phyloP scores from a whole-genome alignment of 176 grass and related monocot species.

The Oryza longistaminata region DNA sequence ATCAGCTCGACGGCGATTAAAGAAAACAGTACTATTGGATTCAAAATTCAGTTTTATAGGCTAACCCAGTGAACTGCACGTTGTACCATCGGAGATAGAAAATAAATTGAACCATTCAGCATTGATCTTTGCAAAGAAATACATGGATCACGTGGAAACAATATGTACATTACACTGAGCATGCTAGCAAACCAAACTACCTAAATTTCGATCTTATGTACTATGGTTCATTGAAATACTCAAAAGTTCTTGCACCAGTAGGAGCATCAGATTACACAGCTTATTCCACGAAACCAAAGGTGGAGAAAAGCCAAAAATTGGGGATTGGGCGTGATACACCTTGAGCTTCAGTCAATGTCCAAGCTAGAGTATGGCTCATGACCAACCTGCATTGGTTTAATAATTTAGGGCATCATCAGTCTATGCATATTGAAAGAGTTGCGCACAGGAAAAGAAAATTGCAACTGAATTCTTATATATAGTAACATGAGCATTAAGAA shows the following conservation, averaged over 20 bases:
- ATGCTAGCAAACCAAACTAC: neutral
- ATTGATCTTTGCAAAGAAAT: neutral
- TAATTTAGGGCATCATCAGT: conserved; percentile 13
- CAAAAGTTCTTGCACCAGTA: neutral
- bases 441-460: neutral
- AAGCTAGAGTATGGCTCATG: conserved; percentile 92
- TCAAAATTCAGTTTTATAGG: neutral
- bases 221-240: neutral
- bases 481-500: neutral
- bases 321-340: neutral
- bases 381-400: conserved; percentile 57
- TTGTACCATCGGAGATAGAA: neutral
- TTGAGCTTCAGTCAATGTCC: conserved; percentile 75
- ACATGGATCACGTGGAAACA: neutral
- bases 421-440: neutral
- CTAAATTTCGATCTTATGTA: conserved; percentile 13
- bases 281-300: conserved; percentile 23
- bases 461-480: neutral
- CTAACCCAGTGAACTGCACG: too few relatives aligned
- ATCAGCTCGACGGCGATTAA: neutral
- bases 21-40: neutral
- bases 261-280: neutral
- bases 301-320: neutral
- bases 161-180: neutral
- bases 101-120: neutral